Percentiles rank a stretch among this genome's conserved stretches.
Evolutionary conservation across 768 basidiomycete species (phyloP).

Genomic region (Pleurotus pulmonarius): DNA sequence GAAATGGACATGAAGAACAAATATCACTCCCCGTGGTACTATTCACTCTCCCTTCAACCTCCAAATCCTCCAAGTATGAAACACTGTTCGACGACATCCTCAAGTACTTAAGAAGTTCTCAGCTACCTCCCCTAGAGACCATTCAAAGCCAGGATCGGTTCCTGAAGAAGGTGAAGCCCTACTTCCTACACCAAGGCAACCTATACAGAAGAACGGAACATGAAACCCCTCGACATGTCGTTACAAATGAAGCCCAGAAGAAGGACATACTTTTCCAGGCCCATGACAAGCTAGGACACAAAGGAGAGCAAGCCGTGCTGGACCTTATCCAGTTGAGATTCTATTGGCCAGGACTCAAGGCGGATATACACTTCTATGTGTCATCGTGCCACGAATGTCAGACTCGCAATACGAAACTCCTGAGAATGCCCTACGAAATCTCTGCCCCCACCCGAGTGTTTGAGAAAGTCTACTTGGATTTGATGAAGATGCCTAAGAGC

Average conservation of each 20-base stretch:
- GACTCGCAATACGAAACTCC: slow-evolving; percentile 5
- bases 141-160: background rate
- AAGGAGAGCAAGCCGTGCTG: slow-evolving; percentile 6
- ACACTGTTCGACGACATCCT: background rate
- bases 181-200: slow-evolving; percentile 10
- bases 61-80: background rate
- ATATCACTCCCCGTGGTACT: background rate
- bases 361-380: slow-evolving; percentile 19
- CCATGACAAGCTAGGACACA: slow-evolving; percentile 7
- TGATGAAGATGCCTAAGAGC: slow-evolving; percentile 22
- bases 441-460: slow-evolving; percentile 13
- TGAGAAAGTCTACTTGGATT: slow-evolving; percentile 21
- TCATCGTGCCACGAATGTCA: slow-evolving; percentile 26
- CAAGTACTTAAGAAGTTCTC: background rate
- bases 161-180: slow-evolving; percentile 7
- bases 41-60: background rate
- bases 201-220: slow-evolving; percentile 11
- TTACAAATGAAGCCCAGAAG: slow-evolving; percentile 10
- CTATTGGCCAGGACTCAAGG: slow-evolving; percentile 21
- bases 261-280: slow-evolving; percentile 4
- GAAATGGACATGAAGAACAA: too few relatives aligned
- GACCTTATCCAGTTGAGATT: slow-evolving; percentile 14
- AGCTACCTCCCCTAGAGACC: background rate
- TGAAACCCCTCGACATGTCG: slow-evolving; percentile 11
- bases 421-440: slow-evolving; percentile 15